phyloP scores from a whole-genome alignment of 305 asterid species.

The Fraxinus ornus region DNA sequence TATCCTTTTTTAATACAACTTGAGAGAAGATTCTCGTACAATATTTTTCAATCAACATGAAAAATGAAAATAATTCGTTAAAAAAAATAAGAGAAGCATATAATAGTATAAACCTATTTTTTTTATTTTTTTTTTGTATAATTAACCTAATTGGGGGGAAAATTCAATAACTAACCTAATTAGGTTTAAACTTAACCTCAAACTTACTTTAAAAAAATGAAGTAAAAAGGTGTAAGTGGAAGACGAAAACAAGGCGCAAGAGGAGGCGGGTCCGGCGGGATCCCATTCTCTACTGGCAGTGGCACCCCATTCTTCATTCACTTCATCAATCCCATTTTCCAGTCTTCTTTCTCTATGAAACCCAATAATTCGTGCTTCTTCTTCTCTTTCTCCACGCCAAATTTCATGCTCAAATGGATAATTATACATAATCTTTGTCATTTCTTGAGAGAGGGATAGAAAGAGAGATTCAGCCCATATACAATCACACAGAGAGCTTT shows the following conservation, averaged over 20 bases:
- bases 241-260: background rate
- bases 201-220: background rate
- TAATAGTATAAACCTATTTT: background rate
- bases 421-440: background rate
- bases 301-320: background rate
- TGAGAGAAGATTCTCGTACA: background rate
- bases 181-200: background rate
- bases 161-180: background rate
- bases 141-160: background rate
- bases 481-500: background rate
- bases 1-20: background rate
- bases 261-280: conserved; percentile 5
- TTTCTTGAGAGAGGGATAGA: background rate
- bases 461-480: background rate
- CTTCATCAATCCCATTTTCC: background rate
- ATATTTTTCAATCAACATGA: background rate
- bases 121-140: too few relatives aligned
- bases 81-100: background rate
- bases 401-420: background rate
- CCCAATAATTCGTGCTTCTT: background rate
- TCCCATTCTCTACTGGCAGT: background rate
- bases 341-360: background rate
- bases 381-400: background rate
- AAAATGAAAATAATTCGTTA: background rate
- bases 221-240: background rate